Base-by-base conservation (phyloP, 1,284 basidiomycete species). In the Cerioporus squamosus region DNA sequence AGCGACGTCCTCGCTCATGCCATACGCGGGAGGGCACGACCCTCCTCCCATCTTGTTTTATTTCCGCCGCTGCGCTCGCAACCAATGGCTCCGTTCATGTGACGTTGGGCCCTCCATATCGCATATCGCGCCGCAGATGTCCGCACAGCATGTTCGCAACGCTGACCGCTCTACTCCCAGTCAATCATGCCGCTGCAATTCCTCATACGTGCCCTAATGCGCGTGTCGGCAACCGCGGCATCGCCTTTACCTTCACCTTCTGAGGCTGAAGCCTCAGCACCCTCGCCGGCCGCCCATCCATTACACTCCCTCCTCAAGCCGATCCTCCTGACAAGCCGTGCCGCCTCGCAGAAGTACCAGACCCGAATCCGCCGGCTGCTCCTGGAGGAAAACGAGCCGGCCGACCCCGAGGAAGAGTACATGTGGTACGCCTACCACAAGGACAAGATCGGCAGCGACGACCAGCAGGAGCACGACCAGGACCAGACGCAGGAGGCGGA, bases 391-490 rank as follows among this genome's bases (percentile, higher is more conserved):
- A 83, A 82, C 17, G 86, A 83, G 2, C 79, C 77, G 7, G 84
- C 81, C 1, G 87, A 86, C 59, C 72, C 81, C 39, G 89, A 91
- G 62, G 86, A 88, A 57, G 79, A 77, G 3, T 85, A 89, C 79
- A 87, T 91, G 87, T 90, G 86, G 86, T 90, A 82, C 61, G 80
- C 83, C 0, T 72, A 86, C 24, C 78, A 78, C 44, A 79, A 87
- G 68, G 89, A 88, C 69, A 84, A 81, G 68, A 71, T 70, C 22
- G 74, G 74, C 23, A 72, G 72, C 12, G 67, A 68, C n/a, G 67
- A 70, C 17, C 62, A 66, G 49, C 38, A 38, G n/a, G 55, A 55
- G 24, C 55, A 59, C 12, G 57, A 40, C 31, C 47, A 58, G 31
- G 59, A 61, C 33, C 33, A 36, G 33, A 12, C 12, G 8, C 33